Percentiles rank a stretch among this genome's conserved stretches.
Evolutionary conservation across 2,329 filamentous ascomycete genomes (phyloP).

Genomic region (Orbilia ellipsospora): DNA sequence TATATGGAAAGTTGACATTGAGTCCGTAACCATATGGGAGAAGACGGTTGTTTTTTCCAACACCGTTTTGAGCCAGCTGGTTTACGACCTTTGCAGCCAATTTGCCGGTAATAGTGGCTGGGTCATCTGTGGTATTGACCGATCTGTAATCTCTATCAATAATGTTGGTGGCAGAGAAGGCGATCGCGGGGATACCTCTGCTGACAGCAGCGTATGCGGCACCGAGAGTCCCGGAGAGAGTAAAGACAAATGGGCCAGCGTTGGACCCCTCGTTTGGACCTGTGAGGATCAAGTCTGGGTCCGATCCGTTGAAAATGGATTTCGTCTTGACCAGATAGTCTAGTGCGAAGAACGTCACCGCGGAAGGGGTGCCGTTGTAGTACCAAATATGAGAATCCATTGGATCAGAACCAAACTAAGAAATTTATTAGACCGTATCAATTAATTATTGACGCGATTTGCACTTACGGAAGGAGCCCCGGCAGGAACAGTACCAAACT

Average conservation of each 20-base stretch:
- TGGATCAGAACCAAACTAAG: constrained; percentile 65
- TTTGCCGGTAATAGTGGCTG: constrained; percentile 64
- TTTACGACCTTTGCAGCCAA: constrained; percentile 65
- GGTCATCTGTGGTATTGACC: constrained; percentile 63
- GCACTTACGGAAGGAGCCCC: constrained; percentile 64
- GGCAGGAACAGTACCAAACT: constrained; percentile 65
- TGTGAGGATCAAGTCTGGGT: constrained; percentile 68
- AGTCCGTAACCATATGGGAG: constrained; percentile 68
- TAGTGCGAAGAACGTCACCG: constrained; percentile 69
- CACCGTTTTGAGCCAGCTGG: constrained; percentile 63
- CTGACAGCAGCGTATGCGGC: constrained; percentile 67
- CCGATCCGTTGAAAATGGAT: constrained; percentile 65
- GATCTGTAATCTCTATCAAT: constrained; percentile 64
- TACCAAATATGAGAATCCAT: constrained; percentile 70
- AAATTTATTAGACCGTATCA: constrained; percentile 2
- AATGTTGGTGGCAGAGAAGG: constrained; percentile 65
- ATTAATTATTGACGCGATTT: neutral
- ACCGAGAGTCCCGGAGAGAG: constrained; percentile 67
- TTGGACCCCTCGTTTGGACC: constrained; percentile 71
- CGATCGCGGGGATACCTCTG: constrained; percentile 67
- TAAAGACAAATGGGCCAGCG: constrained; percentile 68
- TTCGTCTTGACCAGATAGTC: constrained; percentile 68
- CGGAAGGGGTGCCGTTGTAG: constrained; percentile 71
- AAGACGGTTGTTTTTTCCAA: constrained; percentile 59
- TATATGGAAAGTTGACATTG: constrained; percentile 66